These are phyloP conservation scores for Lasiosphaeria hispida DNA, from an alignment of 495 filamentous ascomycete species.

Conservation along the genomic window DNA sequence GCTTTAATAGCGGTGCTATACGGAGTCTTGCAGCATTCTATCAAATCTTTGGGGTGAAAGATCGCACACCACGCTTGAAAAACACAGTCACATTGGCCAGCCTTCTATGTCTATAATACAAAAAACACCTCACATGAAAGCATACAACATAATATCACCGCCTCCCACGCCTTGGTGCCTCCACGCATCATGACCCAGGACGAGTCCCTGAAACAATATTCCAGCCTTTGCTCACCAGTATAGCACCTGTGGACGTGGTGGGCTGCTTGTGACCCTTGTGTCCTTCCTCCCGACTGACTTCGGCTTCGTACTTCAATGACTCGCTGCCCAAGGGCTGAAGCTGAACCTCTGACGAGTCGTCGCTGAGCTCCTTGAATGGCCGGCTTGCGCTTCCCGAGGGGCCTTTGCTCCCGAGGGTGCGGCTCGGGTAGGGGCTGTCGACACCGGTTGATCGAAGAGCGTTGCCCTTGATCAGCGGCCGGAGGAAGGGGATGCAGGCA, in stretches of 20 bases:
- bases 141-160: too few species aligned
- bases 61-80: too few species aligned
- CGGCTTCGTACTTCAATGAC: conserved; percentile 13
- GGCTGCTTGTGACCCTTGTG: conserved; percentile 3
- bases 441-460: not conserved
- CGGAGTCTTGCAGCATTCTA: too few species aligned
- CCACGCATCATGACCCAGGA: too few species aligned
- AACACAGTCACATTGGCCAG: too few species aligned
- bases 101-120: too few species aligned
- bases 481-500: conserved; percentile 28
- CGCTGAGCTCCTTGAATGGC: conserved; percentile 28
- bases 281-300: conserved; percentile 4
- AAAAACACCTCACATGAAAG: too few species aligned
- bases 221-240: conserved; percentile 13
- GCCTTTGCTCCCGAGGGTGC: conserved; percentile 11
- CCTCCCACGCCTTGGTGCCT: too few species aligned
- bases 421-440: conserved; percentile 11
- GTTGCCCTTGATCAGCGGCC: conserved; percentile 22
- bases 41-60: too few species aligned
- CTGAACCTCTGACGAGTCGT: conserved; percentile 31
- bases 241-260: not conserved
- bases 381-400: conserved; percentile 14
- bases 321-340: conserved; percentile 21
- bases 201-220: conserved; percentile 8
- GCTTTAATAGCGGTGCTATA: too few species aligned